A percentile compares a stretch with the other conserved stretches of the same genome.
These are phyloP conservation scores for Fusarium protoensiforme DNA, from an alignment of 2,329 filamentous ascomycete genomes.

Conservation along the genomic window DNA sequence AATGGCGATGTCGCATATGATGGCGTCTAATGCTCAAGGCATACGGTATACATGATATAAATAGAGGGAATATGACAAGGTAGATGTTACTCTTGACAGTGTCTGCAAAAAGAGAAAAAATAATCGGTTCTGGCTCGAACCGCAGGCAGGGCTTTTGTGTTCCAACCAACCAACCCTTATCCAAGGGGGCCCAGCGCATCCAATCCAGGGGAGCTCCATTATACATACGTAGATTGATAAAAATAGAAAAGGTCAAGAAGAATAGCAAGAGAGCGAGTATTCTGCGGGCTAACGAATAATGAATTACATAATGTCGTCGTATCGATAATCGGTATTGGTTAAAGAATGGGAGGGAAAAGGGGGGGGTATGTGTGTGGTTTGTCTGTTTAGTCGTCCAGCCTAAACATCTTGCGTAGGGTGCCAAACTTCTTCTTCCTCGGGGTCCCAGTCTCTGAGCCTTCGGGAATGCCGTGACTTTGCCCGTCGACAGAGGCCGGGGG, in stretches of 20 bases:
- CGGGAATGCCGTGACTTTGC: constrained; percentile 4
- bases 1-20: not conserved
- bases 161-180: constrained; percentile 7
- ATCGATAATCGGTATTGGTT: not conserved
- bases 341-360: not conserved
- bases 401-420: constrained; percentile 72
- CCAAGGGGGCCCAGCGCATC: not conserved
- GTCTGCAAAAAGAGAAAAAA: not conserved
- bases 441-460: constrained; percentile 19
- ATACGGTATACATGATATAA: not conserved
- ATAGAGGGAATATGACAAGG: not conserved
- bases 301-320: not conserved
- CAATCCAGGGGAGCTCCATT: not conserved
- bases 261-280: constrained; percentile 20
- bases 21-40: constrained; percentile 10
- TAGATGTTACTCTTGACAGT: constrained; percentile 26
- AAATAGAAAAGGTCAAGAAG: not conserved
- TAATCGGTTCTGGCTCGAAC: constrained; percentile 3
- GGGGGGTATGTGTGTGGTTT: not conserved
- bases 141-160: not conserved
- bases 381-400: constrained; percentile 56
- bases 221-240: not conserved
- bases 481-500: constrained; percentile 14
- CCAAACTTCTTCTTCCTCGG: constrained; percentile 75
- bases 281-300: not conserved